Evolutionary conservation across 1,284 basidiomycete genomes (phyloP).

Genomic region (Trametes pubescens): DNA sequence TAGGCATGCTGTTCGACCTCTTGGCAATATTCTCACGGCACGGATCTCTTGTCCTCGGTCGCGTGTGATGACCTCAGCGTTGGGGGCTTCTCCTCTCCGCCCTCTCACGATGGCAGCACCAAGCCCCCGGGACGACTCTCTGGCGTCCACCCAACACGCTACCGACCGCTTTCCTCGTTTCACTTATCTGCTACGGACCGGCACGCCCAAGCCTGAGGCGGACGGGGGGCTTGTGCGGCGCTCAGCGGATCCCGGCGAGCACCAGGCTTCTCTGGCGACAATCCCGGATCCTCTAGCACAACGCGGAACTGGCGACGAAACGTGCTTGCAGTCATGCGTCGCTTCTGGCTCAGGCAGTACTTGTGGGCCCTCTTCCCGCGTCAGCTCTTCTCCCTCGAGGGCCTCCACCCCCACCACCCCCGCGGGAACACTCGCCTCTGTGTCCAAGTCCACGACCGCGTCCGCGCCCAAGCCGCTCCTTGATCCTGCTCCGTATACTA

Average conservation of each 20-base stretch:
- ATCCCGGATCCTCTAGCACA: slow-evolving; percentile 32
- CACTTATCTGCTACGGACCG: slow-evolving; percentile 33
- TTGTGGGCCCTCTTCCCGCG: slow-evolving; percentile 23
- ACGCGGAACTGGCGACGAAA: slow-evolving; percentile 34
- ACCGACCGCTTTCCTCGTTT: slow-evolving; percentile 37
- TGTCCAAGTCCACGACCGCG: slow-evolving; percentile 14
- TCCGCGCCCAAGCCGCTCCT: slow-evolving; percentile 8
- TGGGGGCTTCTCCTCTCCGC: slow-evolving; percentile 15
- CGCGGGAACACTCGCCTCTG: slow-evolving; percentile 22
- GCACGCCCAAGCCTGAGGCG: slow-evolving; percentile 30
- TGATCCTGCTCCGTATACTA: slow-evolving; percentile 17
- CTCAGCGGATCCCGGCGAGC: slow-evolving; percentile 33
- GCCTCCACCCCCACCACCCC: slow-evolving; percentile 24
- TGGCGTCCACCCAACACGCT: slow-evolving; percentile 29
- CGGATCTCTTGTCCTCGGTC: slow-evolving; percentile 28
- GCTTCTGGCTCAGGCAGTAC: slow-evolving; percentile 31
- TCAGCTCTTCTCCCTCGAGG: slow-evolving; percentile 32
- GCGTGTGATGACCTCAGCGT: slow-evolving; percentile 30
- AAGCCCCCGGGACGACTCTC: slow-evolving; percentile 23
- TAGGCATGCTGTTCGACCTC: slow-evolving; percentile 1
- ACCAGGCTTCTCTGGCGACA: slow-evolving; percentile 33
- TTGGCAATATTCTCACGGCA: slow-evolving; percentile 28
- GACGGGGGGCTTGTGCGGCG: slow-evolving; percentile 30
- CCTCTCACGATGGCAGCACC: slow-evolving; percentile 27
- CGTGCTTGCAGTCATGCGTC: slow-evolving; percentile 35